Evolutionary conservation across 139 green algal genomes (phyloP).

Genomic region (Closterium sp.): DNA sequence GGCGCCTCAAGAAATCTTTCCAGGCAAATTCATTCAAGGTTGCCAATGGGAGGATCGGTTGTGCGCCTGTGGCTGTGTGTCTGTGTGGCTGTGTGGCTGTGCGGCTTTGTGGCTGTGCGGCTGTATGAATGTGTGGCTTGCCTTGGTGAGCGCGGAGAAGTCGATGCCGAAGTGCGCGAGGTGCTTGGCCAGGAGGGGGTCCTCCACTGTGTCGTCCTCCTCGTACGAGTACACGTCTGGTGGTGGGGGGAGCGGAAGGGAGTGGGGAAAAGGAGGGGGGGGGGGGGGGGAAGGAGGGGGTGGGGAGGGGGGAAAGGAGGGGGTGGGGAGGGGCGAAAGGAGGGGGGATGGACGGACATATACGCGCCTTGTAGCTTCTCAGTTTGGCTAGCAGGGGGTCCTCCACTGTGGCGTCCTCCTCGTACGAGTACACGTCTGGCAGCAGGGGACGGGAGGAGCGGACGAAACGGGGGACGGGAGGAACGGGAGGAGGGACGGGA

Average conservation of each 20-base stretch:
- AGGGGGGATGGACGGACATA: no score
- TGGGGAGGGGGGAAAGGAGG: no score
- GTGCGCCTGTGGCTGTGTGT: neutral
- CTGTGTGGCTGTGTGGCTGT: neutral
- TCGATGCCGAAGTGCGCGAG: conserved; percentile 97
- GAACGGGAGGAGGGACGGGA: neutral
- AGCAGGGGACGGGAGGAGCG: no score
- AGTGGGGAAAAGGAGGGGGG: no score
- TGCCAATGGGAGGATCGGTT: no score
- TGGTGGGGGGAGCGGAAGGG: no score
- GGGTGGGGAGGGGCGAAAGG: no score
- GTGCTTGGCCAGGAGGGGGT: conserved; percentile 81
- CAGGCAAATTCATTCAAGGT: no score
- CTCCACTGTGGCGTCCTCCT: conserved; percentile 93
- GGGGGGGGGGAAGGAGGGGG: no score
- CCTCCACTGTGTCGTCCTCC: conserved; percentile 96
- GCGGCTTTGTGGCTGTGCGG: neutral
- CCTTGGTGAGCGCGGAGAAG: conserved; percentile 93
- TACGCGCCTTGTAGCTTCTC: no score
- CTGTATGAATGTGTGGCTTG: conserved; percentile 4
- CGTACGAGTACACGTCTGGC: conserved; percentile 88
- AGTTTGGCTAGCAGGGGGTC: conserved; percentile 71
- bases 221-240: conserved; percentile 87
- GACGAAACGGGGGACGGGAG: no score
- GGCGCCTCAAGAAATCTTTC: no score